A percentile compares a stretch with the other conserved stretches of the same genome.
Conservation (phyloP, 306 rosid genomes). For the Rosa multiflora region DNA sequence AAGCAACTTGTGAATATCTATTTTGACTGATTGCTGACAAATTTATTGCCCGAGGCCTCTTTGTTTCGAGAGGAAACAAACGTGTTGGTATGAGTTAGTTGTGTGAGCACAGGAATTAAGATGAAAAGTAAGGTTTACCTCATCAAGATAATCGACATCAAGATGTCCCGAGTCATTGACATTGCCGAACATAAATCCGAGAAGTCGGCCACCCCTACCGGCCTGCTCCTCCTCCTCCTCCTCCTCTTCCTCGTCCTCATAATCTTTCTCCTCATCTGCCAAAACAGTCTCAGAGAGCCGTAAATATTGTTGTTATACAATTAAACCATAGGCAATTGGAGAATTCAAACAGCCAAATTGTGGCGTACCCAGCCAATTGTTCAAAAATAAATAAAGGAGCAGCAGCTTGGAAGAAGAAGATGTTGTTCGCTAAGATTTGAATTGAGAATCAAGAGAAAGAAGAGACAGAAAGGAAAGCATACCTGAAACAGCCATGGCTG, state of each 20-base stretch:
- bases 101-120: neutral
- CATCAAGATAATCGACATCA: conserved; percentile 93
- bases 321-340: too few species aligned
- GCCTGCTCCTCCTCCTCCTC: conserved; percentile 86
- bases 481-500: too few species aligned
- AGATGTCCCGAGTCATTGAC: conserved; percentile 94
- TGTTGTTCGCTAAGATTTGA: too few species aligned
- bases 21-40: conserved; percentile 4
- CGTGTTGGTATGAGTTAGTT: too few species aligned
- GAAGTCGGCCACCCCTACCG: conserved; percentile 68
- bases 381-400: too few species aligned
- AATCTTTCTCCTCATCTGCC: neutral
- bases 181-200: conserved; percentile 97
- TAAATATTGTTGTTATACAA: too few species aligned
- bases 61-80: neutral
- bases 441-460: too few species aligned
- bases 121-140: conserved; percentile 46
- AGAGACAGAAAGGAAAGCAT: too few species aligned
- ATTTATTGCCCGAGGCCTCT: neutral
- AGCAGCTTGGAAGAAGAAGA: too few species aligned
- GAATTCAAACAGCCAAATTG: too few species aligned
- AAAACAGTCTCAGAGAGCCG: too few species aligned
- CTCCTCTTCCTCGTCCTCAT: conserved; percentile 2
- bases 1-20: neutral
- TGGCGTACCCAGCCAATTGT: too few species aligned